Percentiles rank a stretch among this genome's conserved stretches.
Conservation (phyloP, 2,329 filamentous ascomycete genomes). For the Apiospora hydei region DNA sequence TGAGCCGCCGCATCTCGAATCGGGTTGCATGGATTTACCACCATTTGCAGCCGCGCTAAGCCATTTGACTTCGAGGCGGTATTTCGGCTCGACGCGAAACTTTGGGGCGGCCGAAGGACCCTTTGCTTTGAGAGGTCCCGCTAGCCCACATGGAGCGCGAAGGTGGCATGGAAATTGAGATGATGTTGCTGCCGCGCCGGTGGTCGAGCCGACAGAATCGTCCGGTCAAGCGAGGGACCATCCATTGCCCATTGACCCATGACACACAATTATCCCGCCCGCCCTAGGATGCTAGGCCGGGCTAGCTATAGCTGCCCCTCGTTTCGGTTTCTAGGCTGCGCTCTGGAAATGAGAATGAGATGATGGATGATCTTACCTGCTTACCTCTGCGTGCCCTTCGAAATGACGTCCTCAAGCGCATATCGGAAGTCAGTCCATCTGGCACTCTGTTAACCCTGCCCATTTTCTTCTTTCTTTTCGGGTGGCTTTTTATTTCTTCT, state of each 20-base stretch:
- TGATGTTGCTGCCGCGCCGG: background rate
- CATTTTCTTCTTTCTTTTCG: background rate
- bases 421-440: background rate
- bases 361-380: slow-evolving; percentile 9
- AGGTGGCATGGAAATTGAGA: slow-evolving; percentile 6
- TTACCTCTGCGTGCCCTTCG: background rate
- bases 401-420: slow-evolving; percentile 13
- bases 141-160: slow-evolving; percentile 11
- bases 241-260: background rate
- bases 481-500: background rate
- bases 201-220: background rate
- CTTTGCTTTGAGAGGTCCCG: slow-evolving; percentile 11
- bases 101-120: slow-evolving; percentile 11
- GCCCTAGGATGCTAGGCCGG: background rate
- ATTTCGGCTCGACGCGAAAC: slow-evolving; percentile 19
- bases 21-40: background rate
- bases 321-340: slow-evolving; percentile 6
- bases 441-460: background rate
- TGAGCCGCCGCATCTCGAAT: slow-evolving; percentile 12
- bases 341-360: slow-evolving; percentile 9
- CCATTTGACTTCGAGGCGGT: slow-evolving; percentile 24
- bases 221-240: background rate
- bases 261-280: slow-evolving; percentile 6
- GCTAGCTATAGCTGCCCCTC: slow-evolving; percentile 7
- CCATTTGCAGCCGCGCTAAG: slow-evolving; percentile 20